A percentile compares a stretch with the other conserved stretches of the same genome.
These are phyloP conservation scores for Telfairia occidentalis DNA, from an alignment of 331 rosid genomes.

Conservation along the genomic window DNA sequence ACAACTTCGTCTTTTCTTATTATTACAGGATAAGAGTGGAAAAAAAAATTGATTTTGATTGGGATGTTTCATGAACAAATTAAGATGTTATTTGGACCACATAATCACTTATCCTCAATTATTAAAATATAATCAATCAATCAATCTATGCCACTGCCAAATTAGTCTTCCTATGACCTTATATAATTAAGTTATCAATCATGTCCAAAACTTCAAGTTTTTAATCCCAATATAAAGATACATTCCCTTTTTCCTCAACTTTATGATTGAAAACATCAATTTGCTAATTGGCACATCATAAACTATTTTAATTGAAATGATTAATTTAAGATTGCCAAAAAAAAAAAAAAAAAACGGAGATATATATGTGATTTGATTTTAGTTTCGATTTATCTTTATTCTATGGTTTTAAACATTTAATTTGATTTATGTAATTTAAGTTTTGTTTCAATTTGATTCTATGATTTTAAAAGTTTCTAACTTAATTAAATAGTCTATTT, in stretches of 20 bases:
- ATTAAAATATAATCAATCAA: conserved; percentile 4
- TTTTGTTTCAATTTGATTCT: too few species aligned
- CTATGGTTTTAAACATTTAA: too few species aligned
- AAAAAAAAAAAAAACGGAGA: too few species aligned
- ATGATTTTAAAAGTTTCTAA: too few species aligned
- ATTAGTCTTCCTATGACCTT: neutral
- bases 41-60: neutral
- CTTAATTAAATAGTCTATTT: too few species aligned
- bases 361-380: too few species aligned
- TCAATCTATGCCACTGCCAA: neutral
- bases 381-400: too few species aligned
- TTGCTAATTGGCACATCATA: neutral
- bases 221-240: neutral
- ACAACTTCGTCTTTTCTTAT: neutral
- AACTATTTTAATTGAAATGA: neutral
- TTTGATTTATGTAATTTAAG: too few species aligned
- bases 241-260: neutral
- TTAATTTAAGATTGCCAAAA: too few species aligned
- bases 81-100: neutral
- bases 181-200: neutral
- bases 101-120: neutral
- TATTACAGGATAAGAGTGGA: neutral
- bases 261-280: neutral
- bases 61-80: conserved; percentile 1
- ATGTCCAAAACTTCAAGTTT: neutral